Evolutionary conservation across 169 alveolate genomes (phyloP), one percentile per base, ranked within the genome.

Genomic region (Babesia bovis): DNA sequence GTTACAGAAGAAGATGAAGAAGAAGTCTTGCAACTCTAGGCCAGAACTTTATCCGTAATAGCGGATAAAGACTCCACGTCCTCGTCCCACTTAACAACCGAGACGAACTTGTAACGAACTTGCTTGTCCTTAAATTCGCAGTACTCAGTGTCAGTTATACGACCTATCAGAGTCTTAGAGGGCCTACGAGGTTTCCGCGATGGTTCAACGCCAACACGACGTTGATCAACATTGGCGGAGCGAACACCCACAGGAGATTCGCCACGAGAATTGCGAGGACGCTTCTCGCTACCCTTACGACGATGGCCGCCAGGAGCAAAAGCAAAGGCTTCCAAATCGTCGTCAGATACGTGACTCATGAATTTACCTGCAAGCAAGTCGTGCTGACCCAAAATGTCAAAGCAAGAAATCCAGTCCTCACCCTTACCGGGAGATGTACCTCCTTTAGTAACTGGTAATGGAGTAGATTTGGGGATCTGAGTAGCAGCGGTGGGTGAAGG

Each of bases 81-180:
- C 55, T 77, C 85, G 68, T 77, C 85, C 85, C 85, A 77, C 60
- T 77, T 63, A 53, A 77, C 67, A 33, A 59, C 66, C 12, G 74
- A 58, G 53, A 77, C 65, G 5, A 26, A 77, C 63, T 53, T 56
- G 38, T 32, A 60, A 35, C 85, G 45, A 25, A 50, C 33, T 49
- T 70, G 66, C 36, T 56, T 66, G 59, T 77, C 85, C 35, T 35
- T 77, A 52, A 77, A 77, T 59, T 60, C 69, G 60, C 82, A 66
- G 82, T 55, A 77, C 33, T 77, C 85, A 42, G 15, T 17, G 21
- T 53, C 69, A 42, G 70, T 73, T 21, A 60, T n/a, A 51, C 70
- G 68, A 13, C 51, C 42, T 47, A 59, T n/a, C 13, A n/a, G 59
- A 15, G 50, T 5, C 44, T 49, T 41, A 51, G 21, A 9, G 10